Evolutionary conservation across 495 filamentous ascomycete genomes (phyloP), one percentile per base, ranked within the genome.

Genomic region (Aspergillus mulundensis): DNA sequence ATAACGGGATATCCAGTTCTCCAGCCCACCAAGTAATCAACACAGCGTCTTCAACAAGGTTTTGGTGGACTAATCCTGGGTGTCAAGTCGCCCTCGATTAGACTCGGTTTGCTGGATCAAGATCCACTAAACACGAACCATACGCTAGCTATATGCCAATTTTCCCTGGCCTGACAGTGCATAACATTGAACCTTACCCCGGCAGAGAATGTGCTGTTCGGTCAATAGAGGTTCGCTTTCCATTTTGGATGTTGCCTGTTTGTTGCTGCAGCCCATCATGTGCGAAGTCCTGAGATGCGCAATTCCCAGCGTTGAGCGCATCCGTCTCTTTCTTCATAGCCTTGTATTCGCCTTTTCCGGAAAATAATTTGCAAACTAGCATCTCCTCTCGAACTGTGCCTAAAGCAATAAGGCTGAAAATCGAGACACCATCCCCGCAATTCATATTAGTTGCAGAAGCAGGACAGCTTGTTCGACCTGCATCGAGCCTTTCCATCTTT

Each of bases 401-500:
- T 8, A 43, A 12, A 2, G 8, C 14, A 28, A 4, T 8, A 8
- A 28, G 25, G 25, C 25, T 3, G 25, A 28, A 28, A 28, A 28
- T 28, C 25, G 25, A 28, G 25, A 28, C 25, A 28, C 3, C 8
- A 4, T 8, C 8, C 8, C 25, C 8, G 14, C 11, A 36, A 36
- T 6, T 10, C 2, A 15, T 36, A 15, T 36, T 36, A 19, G 2
- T 18, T 23, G n/a, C 23, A 30, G 21, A 50, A 50, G 30, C 12
- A 50, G 15, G 5, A 15, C 21, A 28, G 3, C n/a, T 19, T 34
- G 45, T 48, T 32, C 30, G 24, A 48, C 45, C 45, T 34, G 1
- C 25, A 32, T 32, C 15, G 34, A 48, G 10, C 58, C 55, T 42
- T 42, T n/a, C n/a, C n/a, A n/a, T n/a, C n/a, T n/a, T 61, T 28